A percentile compares a stretch with the other conserved stretches of the same genome.
phyloP scores from a whole-genome alignment of 208 protist genomes.

The Acanthamoeba rhysodes region DNA sequence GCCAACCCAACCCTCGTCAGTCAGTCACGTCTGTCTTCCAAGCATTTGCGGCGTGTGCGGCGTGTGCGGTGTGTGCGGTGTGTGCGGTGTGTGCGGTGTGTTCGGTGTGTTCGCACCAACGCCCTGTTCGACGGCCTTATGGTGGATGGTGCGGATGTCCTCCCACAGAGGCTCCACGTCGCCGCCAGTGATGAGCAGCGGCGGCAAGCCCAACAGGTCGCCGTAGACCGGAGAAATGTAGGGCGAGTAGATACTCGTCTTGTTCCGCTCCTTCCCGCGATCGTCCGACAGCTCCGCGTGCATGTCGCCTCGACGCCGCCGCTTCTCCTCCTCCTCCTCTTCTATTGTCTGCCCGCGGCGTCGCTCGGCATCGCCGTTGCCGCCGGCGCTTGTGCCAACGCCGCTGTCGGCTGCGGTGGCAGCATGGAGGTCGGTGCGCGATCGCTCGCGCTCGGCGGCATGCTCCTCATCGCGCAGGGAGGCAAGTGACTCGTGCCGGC shows the following conservation, averaged over 20 bases:
- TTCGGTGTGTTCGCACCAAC: neutral
- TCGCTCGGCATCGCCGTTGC: neutral
- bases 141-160: neutral
- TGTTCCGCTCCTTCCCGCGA: slow-evolving; percentile 15
- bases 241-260: slow-evolving; percentile 2
- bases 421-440: neutral
- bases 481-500: neutral
- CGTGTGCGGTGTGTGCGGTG: too few species aligned
- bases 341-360: neutral
- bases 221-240: slow-evolving; percentile 24
- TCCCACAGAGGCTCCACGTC: slow-evolving; percentile 43
- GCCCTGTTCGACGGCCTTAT: neutral
- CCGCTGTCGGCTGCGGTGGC: neutral
- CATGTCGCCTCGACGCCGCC: neutral
- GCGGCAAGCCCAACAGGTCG: slow-evolving; percentile 22
- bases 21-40: neutral
- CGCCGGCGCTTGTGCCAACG: too few species aligned
- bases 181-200: slow-evolving; percentile 11
- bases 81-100: too few species aligned
- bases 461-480: slow-evolving; percentile 2
- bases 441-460: neutral
- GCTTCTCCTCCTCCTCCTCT: neutral
- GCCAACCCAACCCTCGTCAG: neutral
- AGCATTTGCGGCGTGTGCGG: too few species aligned
- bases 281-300: neutral